Evolutionary conservation across 2,329 filamentous ascomycete genomes (phyloP).

Genomic region (Venturia effusa): DNA sequence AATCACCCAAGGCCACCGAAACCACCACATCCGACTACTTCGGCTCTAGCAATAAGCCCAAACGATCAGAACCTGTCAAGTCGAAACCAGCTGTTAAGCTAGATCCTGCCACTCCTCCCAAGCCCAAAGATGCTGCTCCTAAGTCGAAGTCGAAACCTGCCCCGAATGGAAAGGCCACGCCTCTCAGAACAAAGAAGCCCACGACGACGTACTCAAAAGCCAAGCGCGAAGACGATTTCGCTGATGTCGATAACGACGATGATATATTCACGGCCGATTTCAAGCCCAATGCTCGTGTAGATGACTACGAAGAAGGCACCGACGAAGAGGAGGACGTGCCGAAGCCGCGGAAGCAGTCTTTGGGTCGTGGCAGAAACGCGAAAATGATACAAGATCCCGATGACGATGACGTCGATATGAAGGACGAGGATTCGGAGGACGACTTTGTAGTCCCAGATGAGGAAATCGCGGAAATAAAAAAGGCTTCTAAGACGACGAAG

Average conservation of each 20-base stretch:
- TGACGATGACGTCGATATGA: slow-evolving; percentile 40
- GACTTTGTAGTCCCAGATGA: slow-evolving; percentile 10
- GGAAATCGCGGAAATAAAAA: slow-evolving; percentile 10
- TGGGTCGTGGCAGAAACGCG: slow-evolving; percentile 30
- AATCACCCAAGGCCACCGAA: slow-evolving; percentile 40
- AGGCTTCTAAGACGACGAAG: neutral
- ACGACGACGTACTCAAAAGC: slow-evolving; percentile 40
- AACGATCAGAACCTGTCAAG: slow-evolving; percentile 32
- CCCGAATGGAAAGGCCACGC: slow-evolving; percentile 18
- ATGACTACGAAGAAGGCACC: slow-evolving; percentile 60
- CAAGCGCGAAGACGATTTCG: slow-evolving; percentile 23
- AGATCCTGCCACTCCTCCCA: slow-evolving; percentile 14
- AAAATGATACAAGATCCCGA: slow-evolving; percentile 31
- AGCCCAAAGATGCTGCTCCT: slow-evolving; percentile 15
- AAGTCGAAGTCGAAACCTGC: slow-evolving; percentile 33
- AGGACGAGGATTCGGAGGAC: slow-evolving; percentile 30
- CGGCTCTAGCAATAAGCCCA: slow-evolving; percentile 45
- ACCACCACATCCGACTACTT: slow-evolving; percentile 56
- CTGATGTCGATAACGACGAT: slow-evolving; percentile 34
- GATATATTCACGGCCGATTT: slow-evolving; percentile 74
- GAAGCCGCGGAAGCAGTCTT: slow-evolving; percentile 31
- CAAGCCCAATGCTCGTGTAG: slow-evolving; percentile 51
- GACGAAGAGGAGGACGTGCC: slow-evolving; percentile 55
- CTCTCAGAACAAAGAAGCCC: slow-evolving; percentile 43
- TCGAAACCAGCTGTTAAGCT: slow-evolving; percentile 19